Evolutionary conservation across 352 stramenopile species (phyloP), one percentile per base, ranked within the genome.

Genomic region (Pythium volutum): DNA sequence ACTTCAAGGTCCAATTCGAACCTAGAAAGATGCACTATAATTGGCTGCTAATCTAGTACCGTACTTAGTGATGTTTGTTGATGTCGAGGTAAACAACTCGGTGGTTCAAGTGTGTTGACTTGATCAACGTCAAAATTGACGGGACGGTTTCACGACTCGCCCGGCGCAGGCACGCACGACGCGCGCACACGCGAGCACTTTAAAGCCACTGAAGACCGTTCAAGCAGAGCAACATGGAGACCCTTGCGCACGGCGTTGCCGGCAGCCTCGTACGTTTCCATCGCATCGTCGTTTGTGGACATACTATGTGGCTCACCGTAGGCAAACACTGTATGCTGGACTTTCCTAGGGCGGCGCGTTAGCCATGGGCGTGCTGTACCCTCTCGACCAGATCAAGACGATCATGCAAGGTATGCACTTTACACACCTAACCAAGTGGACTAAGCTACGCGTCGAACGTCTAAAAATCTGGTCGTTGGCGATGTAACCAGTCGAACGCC

Each of bases 361-460:
- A 25, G 83, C 85, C 59, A 89, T 95, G 78, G 81, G 69, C 29
- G 67, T 91, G 42, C 70, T 93, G 53, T 95, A 95, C 49, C 85
- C 85, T 53, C 77, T 95, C 45, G 85, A 95, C 72, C 83, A 95
- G 73, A 88, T 95, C 63, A 87, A 90, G 64, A 88, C 81, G 42
- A 86, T 93, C 63, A 85, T 93, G 69, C 85, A 95, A 75, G 84
- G 87, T 75, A 69, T 14, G 36, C 3, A 29, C 14, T 15, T 43
- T 22, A 8, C 29, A 33, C 16, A 12, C 4, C 26, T 51, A 31
- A 45, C 16, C 18, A 33, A 51, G 16, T 34, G n/a, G 42, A 52
- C 41, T 51, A 50, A 51, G 11, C 3, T n/a, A 22, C 6, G 25
- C 26, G 38, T 25, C 34, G 23, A 59, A 51, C 27, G 25, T 43